Conservation (phyloP, 2,329 filamentous ascomycete genomes). For the Dothistroma pini region DNA sequence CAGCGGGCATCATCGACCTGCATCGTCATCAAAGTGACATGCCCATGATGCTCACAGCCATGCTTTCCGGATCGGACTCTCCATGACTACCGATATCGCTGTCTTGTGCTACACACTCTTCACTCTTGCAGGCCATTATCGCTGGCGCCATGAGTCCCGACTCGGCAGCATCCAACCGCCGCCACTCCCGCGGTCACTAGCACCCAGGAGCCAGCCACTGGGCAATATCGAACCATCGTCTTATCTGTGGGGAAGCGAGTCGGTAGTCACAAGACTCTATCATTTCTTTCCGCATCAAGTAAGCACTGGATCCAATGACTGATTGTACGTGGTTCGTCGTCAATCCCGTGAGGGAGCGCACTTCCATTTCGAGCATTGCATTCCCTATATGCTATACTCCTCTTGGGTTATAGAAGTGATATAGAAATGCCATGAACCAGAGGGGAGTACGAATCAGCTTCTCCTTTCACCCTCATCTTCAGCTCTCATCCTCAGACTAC, state of each 20-base stretch:
- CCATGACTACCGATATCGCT: background rate
- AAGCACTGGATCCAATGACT: background rate
- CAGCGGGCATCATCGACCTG: background rate
- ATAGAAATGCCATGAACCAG: background rate
- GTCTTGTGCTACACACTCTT: background rate
- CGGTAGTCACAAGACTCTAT: slow-evolving; percentile 3
- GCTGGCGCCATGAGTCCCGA: background rate
- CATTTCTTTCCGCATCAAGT: background rate
- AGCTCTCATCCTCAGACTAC: background rate
- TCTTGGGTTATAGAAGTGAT: background rate
- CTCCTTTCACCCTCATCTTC: background rate
- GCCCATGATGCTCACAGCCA: background rate
- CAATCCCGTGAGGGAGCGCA: background rate
- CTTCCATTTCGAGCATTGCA: slow-evolving; percentile 4
- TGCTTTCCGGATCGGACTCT: background rate
- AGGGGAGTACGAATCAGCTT: background rate
- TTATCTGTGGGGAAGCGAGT: background rate
- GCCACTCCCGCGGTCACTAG: slow-evolving; percentile 1
- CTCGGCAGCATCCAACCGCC: slow-evolving; percentile 1
- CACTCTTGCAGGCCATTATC: background rate
- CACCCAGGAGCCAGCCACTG: background rate
- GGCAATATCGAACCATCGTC: background rate
- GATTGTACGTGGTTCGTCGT: background rate
- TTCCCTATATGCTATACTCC: background rate
- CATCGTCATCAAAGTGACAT: background rate